phyloP scores from a whole-genome alignment of 78 protist species.

The Planoprotostelium fungivorum region DNA sequence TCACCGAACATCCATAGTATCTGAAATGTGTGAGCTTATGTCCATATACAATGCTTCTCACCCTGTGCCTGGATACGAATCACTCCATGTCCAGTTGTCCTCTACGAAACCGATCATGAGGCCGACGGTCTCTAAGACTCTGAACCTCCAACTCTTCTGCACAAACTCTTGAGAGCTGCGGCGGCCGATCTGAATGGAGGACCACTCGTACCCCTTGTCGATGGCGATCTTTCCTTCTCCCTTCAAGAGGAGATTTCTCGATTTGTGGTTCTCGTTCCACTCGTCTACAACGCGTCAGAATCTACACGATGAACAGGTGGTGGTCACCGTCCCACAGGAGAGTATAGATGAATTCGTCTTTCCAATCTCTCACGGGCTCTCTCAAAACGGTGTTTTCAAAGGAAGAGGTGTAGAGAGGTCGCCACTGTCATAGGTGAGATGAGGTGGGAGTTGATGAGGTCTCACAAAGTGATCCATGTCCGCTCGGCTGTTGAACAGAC shows the following conservation, averaged over 20 bases:
- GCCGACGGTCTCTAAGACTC: background rate
- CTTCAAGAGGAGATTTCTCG: background rate
- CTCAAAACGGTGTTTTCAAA: background rate
- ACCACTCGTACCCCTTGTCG: background rate
- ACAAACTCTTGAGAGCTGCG: background rate
- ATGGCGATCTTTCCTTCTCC: background rate
- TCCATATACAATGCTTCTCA: background rate
- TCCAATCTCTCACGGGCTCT: background rate
- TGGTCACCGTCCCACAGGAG: background rate
- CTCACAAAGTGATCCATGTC: background rate
- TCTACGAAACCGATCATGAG: background rate
- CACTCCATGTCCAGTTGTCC: background rate
- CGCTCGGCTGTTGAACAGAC: background rate
- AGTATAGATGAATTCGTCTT: background rate
- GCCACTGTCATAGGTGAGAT: background rate
- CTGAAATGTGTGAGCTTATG: background rate
- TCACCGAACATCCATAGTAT: background rate
- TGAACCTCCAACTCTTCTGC: background rate
- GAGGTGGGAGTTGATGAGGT: background rate
- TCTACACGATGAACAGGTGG: background rate
- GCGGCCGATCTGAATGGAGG: background rate
- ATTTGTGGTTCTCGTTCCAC: background rate
- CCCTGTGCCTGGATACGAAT: background rate
- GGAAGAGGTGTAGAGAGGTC: background rate
- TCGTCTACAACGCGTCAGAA: background rate